A percentile compares a stretch with the other conserved stretches of the same genome.
These are phyloP conservation scores for Fusarium torreyae DNA, from an alignment of 2,329 filamentous ascomycete genomes.

Conservation along the genomic window DNA sequence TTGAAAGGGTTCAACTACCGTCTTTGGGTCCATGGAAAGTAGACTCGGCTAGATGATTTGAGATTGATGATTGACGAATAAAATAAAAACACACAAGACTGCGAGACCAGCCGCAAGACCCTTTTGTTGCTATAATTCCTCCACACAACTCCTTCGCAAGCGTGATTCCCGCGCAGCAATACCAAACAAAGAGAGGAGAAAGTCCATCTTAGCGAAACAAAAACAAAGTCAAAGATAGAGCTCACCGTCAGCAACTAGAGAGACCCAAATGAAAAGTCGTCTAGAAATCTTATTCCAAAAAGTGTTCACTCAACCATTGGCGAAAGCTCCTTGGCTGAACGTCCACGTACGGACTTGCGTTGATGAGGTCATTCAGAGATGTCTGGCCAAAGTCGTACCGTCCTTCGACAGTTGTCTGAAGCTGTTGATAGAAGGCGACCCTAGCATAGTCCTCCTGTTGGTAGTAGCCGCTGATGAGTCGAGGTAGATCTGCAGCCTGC, in stretches of 20 bases:
- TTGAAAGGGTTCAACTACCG: slow-evolving; percentile 28
- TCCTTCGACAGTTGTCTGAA: slow-evolving; percentile 78
- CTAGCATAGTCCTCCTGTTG: slow-evolving; percentile 64
- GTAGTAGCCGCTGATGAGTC: slow-evolving; percentile 59
- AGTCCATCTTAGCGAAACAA: background rate
- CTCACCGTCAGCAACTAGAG: background rate
- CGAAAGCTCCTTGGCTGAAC: slow-evolving; percentile 67
- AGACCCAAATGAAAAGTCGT: background rate
- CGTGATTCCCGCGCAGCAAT: slow-evolving; percentile 10
- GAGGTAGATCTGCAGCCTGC: slow-evolving; percentile 59
- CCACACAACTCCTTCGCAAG: slow-evolving; percentile 13
- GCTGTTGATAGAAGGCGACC: slow-evolving; percentile 70
- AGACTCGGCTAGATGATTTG: background rate
- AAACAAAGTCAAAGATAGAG: background rate
- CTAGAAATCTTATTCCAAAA: background rate
- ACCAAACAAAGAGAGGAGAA: slow-evolving; percentile 13
- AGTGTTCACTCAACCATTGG: slow-evolving; percentile 63
- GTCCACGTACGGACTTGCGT: slow-evolving; percentile 55
- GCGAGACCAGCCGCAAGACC: slow-evolving; percentile 15
- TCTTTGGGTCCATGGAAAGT: slow-evolving; percentile 5
- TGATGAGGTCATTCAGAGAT: slow-evolving; percentile 70
- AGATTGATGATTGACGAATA: background rate
- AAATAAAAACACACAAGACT: slow-evolving; percentile 6
- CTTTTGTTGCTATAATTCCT: slow-evolving; percentile 16
- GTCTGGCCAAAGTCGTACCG: slow-evolving; percentile 75